These are phyloP conservation scores for Flaveria trinervia DNA, from an alignment of 129 eudicot species.

Conservation along the genomic window DNA sequence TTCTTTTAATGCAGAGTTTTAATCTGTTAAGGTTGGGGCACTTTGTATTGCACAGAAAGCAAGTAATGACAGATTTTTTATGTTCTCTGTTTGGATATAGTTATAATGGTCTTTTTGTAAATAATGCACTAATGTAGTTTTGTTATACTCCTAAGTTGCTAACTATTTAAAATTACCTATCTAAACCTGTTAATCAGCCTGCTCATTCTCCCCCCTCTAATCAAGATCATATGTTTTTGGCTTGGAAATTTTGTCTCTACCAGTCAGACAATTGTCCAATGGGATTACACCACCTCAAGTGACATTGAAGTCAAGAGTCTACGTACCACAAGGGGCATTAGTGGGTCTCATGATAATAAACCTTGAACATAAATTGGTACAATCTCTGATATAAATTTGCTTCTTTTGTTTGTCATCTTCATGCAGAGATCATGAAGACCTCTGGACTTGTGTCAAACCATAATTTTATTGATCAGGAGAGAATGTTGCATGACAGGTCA, in stretches of 20 bases:
- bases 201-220: neutral
- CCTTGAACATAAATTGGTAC: neutral
- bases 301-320: neutral
- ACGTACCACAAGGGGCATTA: neutral
- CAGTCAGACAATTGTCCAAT: neutral
- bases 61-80: neutral
- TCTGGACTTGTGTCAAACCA: constrained; percentile 53
- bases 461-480: constrained; percentile 57
- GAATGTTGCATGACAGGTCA: constrained; percentile 57
- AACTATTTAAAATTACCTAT: neutral
- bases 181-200: neutral
- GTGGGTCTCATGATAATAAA: neutral
- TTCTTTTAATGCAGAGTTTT: constrained; percentile 11
- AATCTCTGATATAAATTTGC: constrained; percentile 18
- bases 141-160: too few relatives aligned
- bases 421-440: constrained; percentile 69
- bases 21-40: neutral
- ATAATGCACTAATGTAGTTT: too few relatives aligned
- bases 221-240: neutral
- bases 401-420: constrained; percentile 27
- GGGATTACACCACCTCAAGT: too few relatives aligned
- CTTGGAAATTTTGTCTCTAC: neutral
- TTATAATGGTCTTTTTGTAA: too few relatives aligned
- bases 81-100: neutral
- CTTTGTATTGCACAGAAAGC: constrained; percentile 11